These are phyloP conservation scores for Yarrowia alimentaria DNA, from an alignment of 805 yeast species.

Conservation along the genomic window DNA sequence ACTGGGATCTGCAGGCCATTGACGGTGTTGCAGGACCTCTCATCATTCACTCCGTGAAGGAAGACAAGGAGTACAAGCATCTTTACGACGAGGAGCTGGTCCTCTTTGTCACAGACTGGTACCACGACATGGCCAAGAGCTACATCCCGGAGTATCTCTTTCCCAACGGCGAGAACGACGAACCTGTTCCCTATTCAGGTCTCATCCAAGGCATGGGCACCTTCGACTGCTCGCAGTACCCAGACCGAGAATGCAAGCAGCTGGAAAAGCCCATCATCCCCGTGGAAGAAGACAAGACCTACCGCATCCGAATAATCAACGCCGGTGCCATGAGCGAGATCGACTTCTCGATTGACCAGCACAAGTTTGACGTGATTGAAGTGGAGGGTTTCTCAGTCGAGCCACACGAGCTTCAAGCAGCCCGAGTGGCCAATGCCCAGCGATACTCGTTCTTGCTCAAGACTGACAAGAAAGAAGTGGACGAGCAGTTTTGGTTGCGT, in stretches of 20 bases:
- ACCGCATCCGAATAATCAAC: conserved; percentile 37
- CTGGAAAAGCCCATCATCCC: conserved; percentile 32
- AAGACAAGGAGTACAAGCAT: conserved; percentile 37
- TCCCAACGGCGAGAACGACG: conserved; percentile 44
- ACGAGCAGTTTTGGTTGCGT: conserved; percentile 44
- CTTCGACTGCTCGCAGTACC: conserved; percentile 37
- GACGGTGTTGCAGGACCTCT: conserved; percentile 53
- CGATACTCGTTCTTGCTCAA: conserved; percentile 67
- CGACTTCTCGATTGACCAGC: conserved; percentile 38
- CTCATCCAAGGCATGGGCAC: conserved; percentile 44
- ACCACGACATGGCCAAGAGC: conserved; percentile 42
- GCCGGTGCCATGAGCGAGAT: conserved; percentile 40
- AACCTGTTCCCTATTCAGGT: conserved; percentile 45
- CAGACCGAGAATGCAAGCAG: conserved; percentile 25
- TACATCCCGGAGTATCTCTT: conserved; percentile 43
- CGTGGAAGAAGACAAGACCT: conserved; percentile 31
- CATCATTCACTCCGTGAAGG: conserved; percentile 44
- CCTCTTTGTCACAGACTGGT: conserved; percentile 45
- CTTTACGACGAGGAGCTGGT: conserved; percentile 39
- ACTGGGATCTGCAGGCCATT: conserved; percentile 47
- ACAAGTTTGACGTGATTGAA: conserved; percentile 38
- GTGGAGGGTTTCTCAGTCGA: conserved; percentile 39
- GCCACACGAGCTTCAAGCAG: conserved; percentile 34
- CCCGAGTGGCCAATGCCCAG: conserved; percentile 66
- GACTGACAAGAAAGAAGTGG: conserved; percentile 31